Percentiles rank a stretch among this genome's conserved stretches.
These are phyloP conservation scores for Naganishia onofrii DNA, from an alignment of 768 basidiomycete species.

Conservation along the genomic window DNA sequence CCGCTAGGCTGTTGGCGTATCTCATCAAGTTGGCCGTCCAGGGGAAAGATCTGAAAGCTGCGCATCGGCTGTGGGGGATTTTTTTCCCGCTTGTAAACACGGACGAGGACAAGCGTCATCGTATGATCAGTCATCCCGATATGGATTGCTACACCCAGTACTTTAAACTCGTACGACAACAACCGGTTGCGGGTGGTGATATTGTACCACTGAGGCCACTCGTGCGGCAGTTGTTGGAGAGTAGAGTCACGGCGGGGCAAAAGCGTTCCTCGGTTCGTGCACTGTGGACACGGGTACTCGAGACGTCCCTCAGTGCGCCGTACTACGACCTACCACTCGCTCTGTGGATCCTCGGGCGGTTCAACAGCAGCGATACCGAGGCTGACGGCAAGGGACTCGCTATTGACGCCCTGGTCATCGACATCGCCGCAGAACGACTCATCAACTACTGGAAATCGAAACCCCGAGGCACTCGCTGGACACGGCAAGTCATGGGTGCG, in stretches of 20 bases:
- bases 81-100: not conserved
- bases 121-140: not conserved
- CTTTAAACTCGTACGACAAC: not conserved
- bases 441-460: constrained; percentile 2
- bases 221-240: not conserved
- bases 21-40: not conserved
- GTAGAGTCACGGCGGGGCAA: not conserved
- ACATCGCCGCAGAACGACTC: not conserved
- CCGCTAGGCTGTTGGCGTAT: not conserved
- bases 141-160: constrained; percentile 12
- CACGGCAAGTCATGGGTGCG: not conserved
- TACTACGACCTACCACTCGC: constrained; percentile 19
- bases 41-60: not conserved
- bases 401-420: not conserved
- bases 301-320: not conserved
- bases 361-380: not conserved
- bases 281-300: not conserved
- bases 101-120: not conserved
- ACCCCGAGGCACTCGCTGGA: not conserved
- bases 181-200: not conserved
- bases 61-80: constrained; percentile 12
- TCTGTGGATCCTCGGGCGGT: not conserved
- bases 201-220: not conserved
- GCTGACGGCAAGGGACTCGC: not conserved
- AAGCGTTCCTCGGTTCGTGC: not conserved